These are phyloP conservation scores for Colletotrichum abscissum DNA, from an alignment of 2,329 filamentous ascomycete genomes.

Conservation along the genomic window DNA sequence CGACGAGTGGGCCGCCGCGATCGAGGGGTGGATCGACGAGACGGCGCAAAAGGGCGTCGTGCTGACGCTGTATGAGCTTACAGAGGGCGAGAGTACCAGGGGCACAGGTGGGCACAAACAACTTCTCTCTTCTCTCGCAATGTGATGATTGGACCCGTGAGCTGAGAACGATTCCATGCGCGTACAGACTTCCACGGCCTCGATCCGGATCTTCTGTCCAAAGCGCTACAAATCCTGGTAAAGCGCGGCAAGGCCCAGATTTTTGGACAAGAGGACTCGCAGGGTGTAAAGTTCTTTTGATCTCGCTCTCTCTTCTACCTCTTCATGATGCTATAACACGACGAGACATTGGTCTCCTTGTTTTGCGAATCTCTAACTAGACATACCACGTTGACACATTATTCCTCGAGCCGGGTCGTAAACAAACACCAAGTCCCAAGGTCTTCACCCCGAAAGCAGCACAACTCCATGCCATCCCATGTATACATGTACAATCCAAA, in stretches of 20 bases:
- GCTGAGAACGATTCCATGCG: constrained; percentile 31
- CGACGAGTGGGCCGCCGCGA: constrained; percentile 87
- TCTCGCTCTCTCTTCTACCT: not conserved
- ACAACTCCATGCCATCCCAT: constrained; percentile 13
- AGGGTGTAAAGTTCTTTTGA: constrained; percentile 98
- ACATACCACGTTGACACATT: constrained; percentile 20
- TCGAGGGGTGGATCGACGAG: constrained; percentile 86
- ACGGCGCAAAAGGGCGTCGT: constrained; percentile 91
- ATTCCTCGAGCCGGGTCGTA: constrained; percentile 5
- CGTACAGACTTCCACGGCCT: constrained; percentile 86
- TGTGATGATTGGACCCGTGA: constrained; percentile 34
- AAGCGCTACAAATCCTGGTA: constrained; percentile 82
- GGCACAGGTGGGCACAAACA: constrained; percentile 67
- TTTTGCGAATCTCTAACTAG: constrained; percentile 8
- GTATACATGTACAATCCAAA: constrained; percentile 6
- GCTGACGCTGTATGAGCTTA: constrained; percentile 91
- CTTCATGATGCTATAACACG: not conserved
- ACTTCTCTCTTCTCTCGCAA: not conserved
- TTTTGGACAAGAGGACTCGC: constrained; percentile 88
- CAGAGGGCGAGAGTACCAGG: constrained; percentile 83
- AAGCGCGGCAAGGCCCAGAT: constrained; percentile 94
- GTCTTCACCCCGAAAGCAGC: not conserved
- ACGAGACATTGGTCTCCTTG: not conserved
- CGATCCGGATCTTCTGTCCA: constrained; percentile 83
- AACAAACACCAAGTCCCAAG: not conserved